These are phyloP conservation scores for Talaromyces sp. DNA, from an alignment of 2,329 filamentous ascomycete species.

Conservation along the genomic window DNA sequence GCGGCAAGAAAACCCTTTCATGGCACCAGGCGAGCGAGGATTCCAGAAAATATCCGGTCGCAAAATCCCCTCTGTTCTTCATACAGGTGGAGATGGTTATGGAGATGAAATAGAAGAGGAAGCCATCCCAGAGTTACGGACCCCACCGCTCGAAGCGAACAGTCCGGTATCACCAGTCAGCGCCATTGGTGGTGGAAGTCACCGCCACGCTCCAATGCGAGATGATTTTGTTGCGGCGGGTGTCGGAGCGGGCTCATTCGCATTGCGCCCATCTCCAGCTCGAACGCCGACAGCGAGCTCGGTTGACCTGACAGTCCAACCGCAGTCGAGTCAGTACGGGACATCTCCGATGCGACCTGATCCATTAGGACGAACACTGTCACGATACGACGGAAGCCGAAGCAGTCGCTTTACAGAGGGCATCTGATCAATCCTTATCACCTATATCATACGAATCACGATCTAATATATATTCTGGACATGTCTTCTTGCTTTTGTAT, in stretches of 20 bases:
- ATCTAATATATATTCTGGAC: conserved; percentile 6
- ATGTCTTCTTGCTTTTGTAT: not conserved
- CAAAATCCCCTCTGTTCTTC: conserved; percentile 47
- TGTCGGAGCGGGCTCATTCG: conserved; percentile 28
- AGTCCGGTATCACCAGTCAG: conserved; percentile 20
- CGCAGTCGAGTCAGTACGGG: conserved; percentile 11
- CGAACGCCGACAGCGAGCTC: conserved; percentile 41
- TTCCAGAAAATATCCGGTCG: conserved; percentile 50
- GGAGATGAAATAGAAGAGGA: conserved; percentile 35
- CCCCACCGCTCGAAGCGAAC: conserved; percentile 14
- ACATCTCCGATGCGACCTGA: conserved; percentile 29
- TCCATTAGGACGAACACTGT: conserved; percentile 41
- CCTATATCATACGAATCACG: conserved; percentile 15
- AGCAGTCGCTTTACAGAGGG: conserved; percentile 45
- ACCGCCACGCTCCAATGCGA: conserved; percentile 26
- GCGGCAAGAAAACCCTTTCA: conserved; percentile 25
- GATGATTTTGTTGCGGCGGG: conserved; percentile 19
- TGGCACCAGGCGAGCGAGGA: conserved; percentile 42
- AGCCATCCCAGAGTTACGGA: conserved; percentile 21
- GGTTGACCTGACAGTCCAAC: conserved; percentile 26
- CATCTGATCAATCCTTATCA: conserved; percentile 18
- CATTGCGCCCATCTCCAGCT: conserved; percentile 43
- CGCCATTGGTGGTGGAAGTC: conserved; percentile 8
- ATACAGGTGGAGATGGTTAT: conserved; percentile 46
- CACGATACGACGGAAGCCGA: conserved; percentile 44